Percentiles rank a stretch among this genome's conserved stretches.
Conservation (phyloP, 805 yeast genomes). For the Ogataea nonfermentans region DNA sequence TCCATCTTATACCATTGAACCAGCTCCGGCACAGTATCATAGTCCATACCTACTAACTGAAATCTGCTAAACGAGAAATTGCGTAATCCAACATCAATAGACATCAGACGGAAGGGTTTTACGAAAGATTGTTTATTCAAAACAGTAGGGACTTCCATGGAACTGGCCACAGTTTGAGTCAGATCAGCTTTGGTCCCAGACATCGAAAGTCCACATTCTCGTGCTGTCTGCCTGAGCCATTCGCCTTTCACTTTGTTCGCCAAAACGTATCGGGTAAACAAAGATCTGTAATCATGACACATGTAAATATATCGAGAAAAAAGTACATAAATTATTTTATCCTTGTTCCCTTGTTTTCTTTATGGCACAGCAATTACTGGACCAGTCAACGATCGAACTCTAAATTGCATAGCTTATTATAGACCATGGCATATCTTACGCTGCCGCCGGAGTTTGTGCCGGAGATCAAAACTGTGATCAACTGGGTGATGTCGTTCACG, state of each 20-base stretch:
- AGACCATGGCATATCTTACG: constrained; percentile 30
- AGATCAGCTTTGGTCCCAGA: constrained; percentile 15
- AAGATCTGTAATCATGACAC: constrained; percentile 2
- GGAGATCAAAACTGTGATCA: constrained; percentile 44
- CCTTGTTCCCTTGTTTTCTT: constrained; percentile 6
- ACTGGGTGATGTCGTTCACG: constrained; percentile 69
- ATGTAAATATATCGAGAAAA: constrained; percentile 3
- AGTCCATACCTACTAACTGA: constrained; percentile 2
- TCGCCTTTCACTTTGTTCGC: constrained; percentile 10
- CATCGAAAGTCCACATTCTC: constrained; percentile 21
- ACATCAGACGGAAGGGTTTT: constrained; percentile 22
- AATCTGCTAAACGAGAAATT: constrained; percentile 34
- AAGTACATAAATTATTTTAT: not conserved
- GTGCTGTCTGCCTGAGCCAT: constrained; percentile 12
- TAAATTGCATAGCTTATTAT: not conserved
- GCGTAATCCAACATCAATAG: constrained; percentile 36
- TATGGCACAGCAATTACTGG: not conserved
- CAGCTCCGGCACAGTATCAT: constrained; percentile 15
- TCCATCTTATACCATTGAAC: constrained; percentile 36
- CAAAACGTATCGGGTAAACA: not conserved
- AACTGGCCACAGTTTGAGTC: constrained; percentile 7
- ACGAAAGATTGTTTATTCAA: not conserved
- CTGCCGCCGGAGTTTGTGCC: constrained; percentile 34
- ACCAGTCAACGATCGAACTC: not conserved
- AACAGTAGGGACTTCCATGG: constrained; percentile 7